Evolutionary conservation across 164 flowering plant genomes (phyloP).

Genomic region (Magnolia changhungtana): DNA sequence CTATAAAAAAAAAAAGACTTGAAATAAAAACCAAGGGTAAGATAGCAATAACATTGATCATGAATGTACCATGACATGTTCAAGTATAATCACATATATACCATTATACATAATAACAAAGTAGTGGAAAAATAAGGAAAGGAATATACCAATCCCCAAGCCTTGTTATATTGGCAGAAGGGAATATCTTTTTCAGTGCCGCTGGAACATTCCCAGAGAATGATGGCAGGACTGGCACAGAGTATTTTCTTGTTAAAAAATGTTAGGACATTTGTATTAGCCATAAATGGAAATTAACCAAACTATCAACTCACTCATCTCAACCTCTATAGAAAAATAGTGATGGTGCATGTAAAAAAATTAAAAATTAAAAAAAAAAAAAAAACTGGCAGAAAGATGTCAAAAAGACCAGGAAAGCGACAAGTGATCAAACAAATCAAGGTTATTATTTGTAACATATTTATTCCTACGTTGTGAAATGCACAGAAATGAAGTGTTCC

Average conservation of each 20-base stretch:
- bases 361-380: no score
- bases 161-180: constrained; percentile 82
- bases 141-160: constrained; percentile 81
- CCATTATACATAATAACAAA: neutral
- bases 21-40: no score
- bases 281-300: neutral
- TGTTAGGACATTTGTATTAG: neutral
- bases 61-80: neutral
- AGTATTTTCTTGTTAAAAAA: neutral
- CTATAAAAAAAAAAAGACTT: no score
- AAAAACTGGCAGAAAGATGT: neutral
- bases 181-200: constrained; percentile 59
- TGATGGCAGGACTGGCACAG: constrained; percentile 73
- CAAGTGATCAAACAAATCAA: no score
- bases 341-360: neutral
- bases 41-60: neutral
- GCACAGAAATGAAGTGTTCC: no score
- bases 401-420: neutral
- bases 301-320: neutral
- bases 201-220: constrained; percentile 98
- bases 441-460: no score
- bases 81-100: neutral
- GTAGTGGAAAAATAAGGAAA: constrained; percentile 5
- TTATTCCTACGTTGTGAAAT: no score
- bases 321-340: neutral